A percentile compares a stretch with the other conserved stretches of the same genome.
These are phyloP conservation scores for Echeveria elegans DNA, from an alignment of 164 flowering plant genomes.

Conservation along the genomic window DNA sequence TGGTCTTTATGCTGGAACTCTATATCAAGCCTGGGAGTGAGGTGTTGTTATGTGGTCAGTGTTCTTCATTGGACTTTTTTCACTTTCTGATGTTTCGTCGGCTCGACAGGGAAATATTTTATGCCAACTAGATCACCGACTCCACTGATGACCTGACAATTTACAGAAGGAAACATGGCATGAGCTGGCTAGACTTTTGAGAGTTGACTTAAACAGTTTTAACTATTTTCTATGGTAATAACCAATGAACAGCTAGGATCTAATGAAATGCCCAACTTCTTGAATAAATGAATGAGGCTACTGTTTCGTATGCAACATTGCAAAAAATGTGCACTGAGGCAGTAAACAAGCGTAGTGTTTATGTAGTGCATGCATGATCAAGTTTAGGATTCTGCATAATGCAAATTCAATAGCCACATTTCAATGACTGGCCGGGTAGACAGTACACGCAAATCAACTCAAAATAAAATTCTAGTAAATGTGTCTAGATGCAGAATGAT, in stretches of 20 bases:
- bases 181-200: background rate
- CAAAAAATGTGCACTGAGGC: no score
- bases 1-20: background rate
- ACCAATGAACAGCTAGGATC: no score
- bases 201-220: background rate
- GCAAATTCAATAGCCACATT: no score
- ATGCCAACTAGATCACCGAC: conserved; percentile 88
- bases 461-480: background rate
- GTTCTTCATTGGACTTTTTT: conserved; percentile 10
- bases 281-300: no score
- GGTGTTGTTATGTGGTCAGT: background rate
- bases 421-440: no score
- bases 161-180: background rate
- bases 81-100: conserved; percentile 44
- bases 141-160: conserved; percentile 58
- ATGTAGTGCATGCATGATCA: no score
- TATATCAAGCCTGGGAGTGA: background rate
- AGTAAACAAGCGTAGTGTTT: no score
- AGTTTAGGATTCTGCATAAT: no score
- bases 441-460: no score
- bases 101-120: conserved; percentile 84
- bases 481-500: background rate
- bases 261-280: no score
- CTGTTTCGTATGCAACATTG: no score
- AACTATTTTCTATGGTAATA: background rate